Percentiles rank a stretch among this genome's conserved stretches.
Evolutionary conservation across 1,139 yeast genomes (phyloP).

Genomic region (Geotrichum bryndzae): DNA sequence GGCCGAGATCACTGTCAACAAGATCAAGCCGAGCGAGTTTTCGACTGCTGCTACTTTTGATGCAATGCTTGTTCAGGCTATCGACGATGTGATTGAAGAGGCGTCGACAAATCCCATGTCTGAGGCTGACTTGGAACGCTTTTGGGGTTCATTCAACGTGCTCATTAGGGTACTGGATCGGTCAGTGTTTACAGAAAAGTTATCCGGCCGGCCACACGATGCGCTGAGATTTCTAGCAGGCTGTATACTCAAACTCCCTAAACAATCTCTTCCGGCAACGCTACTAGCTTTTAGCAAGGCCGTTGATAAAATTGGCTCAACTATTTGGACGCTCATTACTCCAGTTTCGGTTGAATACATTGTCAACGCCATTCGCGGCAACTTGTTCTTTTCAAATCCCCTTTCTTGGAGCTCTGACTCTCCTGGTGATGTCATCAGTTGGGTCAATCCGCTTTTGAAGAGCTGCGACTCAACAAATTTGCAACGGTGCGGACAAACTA

Average conservation of each 20-base stretch:
- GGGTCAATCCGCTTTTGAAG: constrained; percentile 17
- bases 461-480: constrained; percentile 17
- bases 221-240: constrained; percentile 11
- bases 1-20: constrained; percentile 23
- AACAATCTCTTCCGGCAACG: constrained; percentile 9
- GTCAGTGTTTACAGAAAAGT: constrained; percentile 14
- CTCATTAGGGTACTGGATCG: constrained; percentile 13
- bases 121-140: constrained; percentile 7
- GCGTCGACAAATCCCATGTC: constrained; percentile 6
- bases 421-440: constrained; percentile 14
- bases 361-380: constrained; percentile 15
- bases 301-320: constrained; percentile 10
- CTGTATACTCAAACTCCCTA: constrained; percentile 10
- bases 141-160: constrained; percentile 13
- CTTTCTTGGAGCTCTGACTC: constrained; percentile 5
- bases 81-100: constrained; percentile 17
- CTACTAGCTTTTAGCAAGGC: constrained; percentile 11
- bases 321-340: constrained; percentile 14
- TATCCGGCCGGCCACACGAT: constrained; percentile 11
- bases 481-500: constrained; percentile 13
- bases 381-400: constrained; percentile 8
- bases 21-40: constrained; percentile 13
- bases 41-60: constrained; percentile 19
- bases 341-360: constrained; percentile 12
- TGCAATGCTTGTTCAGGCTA: constrained; percentile 18